Conservation (phyloP, 2,329 filamentous ascomycete genomes). For the Aureobasidium namibiae region DNA sequence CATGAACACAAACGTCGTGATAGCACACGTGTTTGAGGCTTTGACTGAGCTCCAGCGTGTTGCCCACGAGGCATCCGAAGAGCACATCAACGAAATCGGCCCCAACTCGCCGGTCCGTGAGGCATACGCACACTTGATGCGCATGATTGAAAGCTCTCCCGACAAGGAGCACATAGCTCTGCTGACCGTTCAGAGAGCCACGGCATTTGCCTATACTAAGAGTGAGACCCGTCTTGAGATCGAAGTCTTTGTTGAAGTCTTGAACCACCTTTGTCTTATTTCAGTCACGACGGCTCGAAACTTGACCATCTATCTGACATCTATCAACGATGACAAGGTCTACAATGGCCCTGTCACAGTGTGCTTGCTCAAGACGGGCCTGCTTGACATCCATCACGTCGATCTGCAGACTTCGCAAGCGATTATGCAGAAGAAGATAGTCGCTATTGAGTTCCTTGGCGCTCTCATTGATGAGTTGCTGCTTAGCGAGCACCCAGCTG, state of each 20-base stretch:
- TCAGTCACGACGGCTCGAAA: constrained; percentile 50
- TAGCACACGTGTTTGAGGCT: constrained; percentile 46
- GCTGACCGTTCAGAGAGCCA: constrained; percentile 42
- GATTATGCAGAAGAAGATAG: constrained; percentile 60
- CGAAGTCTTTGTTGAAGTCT: constrained; percentile 54
- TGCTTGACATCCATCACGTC: constrained; percentile 52
- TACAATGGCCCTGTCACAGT: constrained; percentile 55
- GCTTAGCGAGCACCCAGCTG: constrained; percentile 67
- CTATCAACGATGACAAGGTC: constrained; percentile 50
- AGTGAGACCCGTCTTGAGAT: constrained; percentile 49
- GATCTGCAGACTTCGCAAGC: constrained; percentile 63
- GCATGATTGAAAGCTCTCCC: constrained; percentile 43
- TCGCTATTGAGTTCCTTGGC: constrained; percentile 71
- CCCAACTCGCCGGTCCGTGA: constrained; percentile 48
- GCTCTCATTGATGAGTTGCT: constrained; percentile 71
- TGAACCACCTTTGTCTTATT: constrained; percentile 54
- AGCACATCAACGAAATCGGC: constrained; percentile 49
- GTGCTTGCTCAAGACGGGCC: constrained; percentile 49
- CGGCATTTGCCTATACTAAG: constrained; percentile 45
- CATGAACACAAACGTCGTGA: constrained; percentile 44
- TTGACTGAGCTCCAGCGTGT: constrained; percentile 50
- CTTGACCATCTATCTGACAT: constrained; percentile 41
- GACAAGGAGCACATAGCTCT: constrained; percentile 50
- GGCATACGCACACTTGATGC: constrained; percentile 49
- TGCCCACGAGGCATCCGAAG: constrained; percentile 48